A percentile compares a stretch with the other conserved stretches of the same genome.
Conservation (phyloP, 192 early-diverging fungal species). For the Podila horticola region DNA sequence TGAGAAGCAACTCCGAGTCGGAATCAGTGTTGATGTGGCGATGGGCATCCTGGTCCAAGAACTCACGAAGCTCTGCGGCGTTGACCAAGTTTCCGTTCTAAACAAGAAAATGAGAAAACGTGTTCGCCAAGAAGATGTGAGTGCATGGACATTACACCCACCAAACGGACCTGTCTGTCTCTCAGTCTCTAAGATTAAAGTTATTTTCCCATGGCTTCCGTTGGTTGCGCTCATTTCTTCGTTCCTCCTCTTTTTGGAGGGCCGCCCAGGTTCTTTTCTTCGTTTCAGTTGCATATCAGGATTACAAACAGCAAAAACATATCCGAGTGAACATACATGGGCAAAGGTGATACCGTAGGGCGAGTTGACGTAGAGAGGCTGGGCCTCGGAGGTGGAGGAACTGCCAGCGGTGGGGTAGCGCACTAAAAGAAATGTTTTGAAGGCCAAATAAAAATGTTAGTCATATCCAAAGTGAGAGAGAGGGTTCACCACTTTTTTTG, state of each 20-base stretch:
- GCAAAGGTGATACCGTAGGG: conserved; percentile 98
- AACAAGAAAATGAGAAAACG: background rate
- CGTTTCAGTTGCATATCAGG: no score
- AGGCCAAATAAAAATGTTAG: background rate
- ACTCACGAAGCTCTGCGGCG: conserved; percentile 86
- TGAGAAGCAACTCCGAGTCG: conserved; percentile 97
- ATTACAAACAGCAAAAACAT: no score
- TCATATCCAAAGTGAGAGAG: background rate
- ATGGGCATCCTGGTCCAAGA: conserved; percentile 95
- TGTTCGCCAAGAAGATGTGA: no score
- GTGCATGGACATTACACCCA: no score
- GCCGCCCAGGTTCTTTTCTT: no score
- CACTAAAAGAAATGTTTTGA: conserved; percentile 62
- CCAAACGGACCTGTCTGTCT: no score
- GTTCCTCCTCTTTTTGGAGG: no score
- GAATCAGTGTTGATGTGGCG: conserved; percentile 99
- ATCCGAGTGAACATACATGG: conserved; percentile 71
- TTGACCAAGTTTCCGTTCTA: conserved; percentile 99
- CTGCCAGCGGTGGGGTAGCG: conserved; percentile 99
- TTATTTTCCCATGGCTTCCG: no score
- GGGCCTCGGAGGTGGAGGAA: conserved; percentile 95
- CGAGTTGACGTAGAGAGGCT: conserved; percentile 99
- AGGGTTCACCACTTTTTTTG: no score
- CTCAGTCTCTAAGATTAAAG: no score
- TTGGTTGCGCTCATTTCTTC: no score